Conservation (phyloP, 2,329 filamentous ascomycete genomes). For the Aspergillus fumigatus region DNA sequence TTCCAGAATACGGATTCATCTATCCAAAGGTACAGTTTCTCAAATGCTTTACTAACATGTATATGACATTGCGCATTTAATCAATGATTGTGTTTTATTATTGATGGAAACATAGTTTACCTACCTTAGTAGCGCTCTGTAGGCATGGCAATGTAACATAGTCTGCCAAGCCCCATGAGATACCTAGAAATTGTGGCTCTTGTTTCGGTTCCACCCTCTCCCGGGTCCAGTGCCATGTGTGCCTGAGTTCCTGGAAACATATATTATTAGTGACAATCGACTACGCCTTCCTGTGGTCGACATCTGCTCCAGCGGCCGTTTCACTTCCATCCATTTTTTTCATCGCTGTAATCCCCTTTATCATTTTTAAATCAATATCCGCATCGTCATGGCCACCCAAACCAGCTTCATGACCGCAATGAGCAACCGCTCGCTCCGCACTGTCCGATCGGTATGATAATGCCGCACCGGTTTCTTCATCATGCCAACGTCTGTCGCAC, state of each 20-base stretch:
- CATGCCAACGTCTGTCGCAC: background rate
- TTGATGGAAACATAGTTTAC: background rate
- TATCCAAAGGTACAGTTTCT: background rate
- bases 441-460: slow-evolving; percentile 71
- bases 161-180: background rate
- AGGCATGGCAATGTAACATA: background rate
- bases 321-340: background rate
- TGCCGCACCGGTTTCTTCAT: background rate
- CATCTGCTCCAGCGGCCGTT: background rate
- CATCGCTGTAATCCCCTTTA: background rate
- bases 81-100: background rate
- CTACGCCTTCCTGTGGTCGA: background rate
- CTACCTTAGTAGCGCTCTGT: no score
- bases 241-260: background rate
- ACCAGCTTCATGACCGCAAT: slow-evolving; percentile 47
- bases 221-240: background rate
- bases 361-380: background rate
- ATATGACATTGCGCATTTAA: background rate
- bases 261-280: background rate
- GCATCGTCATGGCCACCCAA: slow-evolving; percentile 28
- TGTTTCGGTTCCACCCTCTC: background rate
- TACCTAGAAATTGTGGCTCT: background rate
- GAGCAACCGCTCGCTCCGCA: slow-evolving; percentile 80
- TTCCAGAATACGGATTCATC: background rate
- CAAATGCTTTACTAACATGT: background rate